These are phyloP conservation scores for Xylaria sp. DNA, from an alignment of 2,329 filamentous ascomycete species.

Conservation along the genomic window DNA sequence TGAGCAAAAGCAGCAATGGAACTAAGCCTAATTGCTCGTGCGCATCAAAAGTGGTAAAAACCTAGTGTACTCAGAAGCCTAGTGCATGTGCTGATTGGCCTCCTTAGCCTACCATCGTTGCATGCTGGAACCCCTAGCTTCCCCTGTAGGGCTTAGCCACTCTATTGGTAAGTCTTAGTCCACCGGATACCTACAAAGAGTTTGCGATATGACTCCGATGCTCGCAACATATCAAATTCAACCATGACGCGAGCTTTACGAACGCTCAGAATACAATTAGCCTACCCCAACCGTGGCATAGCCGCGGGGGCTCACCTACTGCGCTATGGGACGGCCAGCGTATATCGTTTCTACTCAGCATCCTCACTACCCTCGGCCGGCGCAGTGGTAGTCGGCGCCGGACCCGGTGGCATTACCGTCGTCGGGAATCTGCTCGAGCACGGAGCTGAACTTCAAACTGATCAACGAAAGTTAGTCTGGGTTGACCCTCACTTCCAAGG, in stretches of 20 bases:
- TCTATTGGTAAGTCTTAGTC: too few relatives aligned
- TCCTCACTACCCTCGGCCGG: conserved; percentile 18
- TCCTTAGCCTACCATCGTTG: too few relatives aligned
- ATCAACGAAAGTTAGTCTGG: conserved; percentile 58
- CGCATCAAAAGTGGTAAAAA: too few relatives aligned
- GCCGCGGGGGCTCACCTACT: background rate
- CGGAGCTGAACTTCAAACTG: conserved; percentile 35
- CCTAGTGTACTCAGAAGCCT: too few relatives aligned
- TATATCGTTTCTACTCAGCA: conserved; percentile 46
- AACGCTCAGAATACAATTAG: conserved; percentile 11
- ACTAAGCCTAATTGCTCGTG: too few relatives aligned
- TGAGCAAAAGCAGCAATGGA: too few relatives aligned
- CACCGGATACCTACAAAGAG: too few relatives aligned
- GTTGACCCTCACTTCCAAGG: conserved; percentile 62
- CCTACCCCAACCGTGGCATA: background rate
- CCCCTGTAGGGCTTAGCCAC: too few relatives aligned
- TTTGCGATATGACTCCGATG: conserved; percentile 7
- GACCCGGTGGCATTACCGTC: conserved; percentile 63
- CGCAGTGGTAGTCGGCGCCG: conserved; percentile 64
- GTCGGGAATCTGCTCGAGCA: conserved; percentile 66
- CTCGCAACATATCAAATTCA: conserved; percentile 1
- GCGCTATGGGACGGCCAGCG: conserved; percentile 5
- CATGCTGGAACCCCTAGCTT: too few relatives aligned
- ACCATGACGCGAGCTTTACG: conserved; percentile 18
- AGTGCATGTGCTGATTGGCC: too few relatives aligned